Evolutionary conservation across 495 filamentous ascomycete genomes (phyloP), one percentile per base, ranked within the genome.

Genomic region (Aspergillus panamensis): DNA sequence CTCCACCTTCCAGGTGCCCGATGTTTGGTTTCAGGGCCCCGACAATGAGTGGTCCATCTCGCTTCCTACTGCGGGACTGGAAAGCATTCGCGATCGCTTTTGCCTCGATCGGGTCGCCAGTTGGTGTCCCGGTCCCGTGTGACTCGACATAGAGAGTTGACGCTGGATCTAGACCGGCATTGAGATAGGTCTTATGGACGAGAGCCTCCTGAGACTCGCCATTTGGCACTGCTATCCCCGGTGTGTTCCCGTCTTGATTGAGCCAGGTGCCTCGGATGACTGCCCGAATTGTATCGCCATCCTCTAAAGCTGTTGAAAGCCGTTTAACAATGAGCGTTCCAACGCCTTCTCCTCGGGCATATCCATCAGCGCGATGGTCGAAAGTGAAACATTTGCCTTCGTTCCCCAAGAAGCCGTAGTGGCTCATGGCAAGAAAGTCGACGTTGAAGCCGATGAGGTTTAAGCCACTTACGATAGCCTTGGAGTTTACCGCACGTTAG

Each of bases 221-320:
- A 29, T 21, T 58, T 8, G 67, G 67, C 10, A 54, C 14, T 8
- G 66, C 61, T 6, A 66, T 59, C 14, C 57, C 61, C 6, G 59
- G 40, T 48, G 73, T 60, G 54, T 65, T 49, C 0, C 71, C 70
- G 57, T 73, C 70, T 29, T 65, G 82, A 57, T 84, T 87, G 20
- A 81, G 62, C 0, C 73, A 65, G 8, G 66, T 72, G 3, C 58
- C 66, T 13, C 69, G 62, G 42, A 81, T 75, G 6, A 79, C 57
- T 21, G 68, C 67, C 10, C 65, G 63, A 43, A 76, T 70, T 3
- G 58, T 58, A 59, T 76, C 71, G 52, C 62, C 61, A 35, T 63
- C 62, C 16, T 14, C 8, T 7, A 69, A n/a, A 9, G 73, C 73
- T 12, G 62, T 54, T 12, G 55, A 44, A 8, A 73, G 51, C 17